phyloP scores from a whole-genome alignment of 2,329 filamentous ascomycete species.

The Fusarium tricinctum region DNA sequence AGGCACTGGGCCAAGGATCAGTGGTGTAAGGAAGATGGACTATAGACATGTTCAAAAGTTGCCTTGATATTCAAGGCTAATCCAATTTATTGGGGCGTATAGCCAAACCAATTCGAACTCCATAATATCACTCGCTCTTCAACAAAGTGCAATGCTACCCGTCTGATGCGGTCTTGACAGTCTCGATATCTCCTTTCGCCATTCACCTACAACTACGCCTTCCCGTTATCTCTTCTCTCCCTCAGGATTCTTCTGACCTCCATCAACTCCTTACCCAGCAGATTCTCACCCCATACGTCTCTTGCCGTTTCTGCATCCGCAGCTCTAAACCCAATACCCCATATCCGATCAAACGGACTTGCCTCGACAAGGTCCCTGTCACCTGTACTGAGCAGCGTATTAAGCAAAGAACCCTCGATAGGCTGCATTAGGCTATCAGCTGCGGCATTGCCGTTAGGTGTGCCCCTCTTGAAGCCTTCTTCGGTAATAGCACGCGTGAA shows the following conservation, averaged over 20 bases:
- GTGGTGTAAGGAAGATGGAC: conserved; percentile 31
- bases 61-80: conserved; percentile 30
- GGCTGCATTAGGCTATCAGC: conserved; percentile 38
- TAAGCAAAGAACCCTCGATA: conserved; percentile 59
- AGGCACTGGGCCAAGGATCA: conserved; percentile 36
- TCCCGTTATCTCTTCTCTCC: conserved; percentile 52
- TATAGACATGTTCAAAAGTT: conserved; percentile 44
- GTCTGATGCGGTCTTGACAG: not conserved
- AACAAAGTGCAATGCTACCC: not conserved
- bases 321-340: conserved; percentile 74
- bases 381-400: conserved; percentile 69
- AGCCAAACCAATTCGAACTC: conserved; percentile 18
- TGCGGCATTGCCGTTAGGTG: conserved; percentile 35
- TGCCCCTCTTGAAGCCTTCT: conserved; percentile 47
- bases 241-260: conserved; percentile 67
- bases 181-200: not conserved
- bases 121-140: not conserved
- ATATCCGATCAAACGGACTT: conserved; percentile 71
- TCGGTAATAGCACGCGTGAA: conserved; percentile 63
- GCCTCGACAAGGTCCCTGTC: conserved; percentile 74
- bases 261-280: conserved; percentile 74
- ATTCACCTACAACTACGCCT: conserved; percentile 1
- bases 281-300: conserved; percentile 72
- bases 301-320: conserved; percentile 63
- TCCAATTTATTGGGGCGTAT: conserved; percentile 28